Evolutionary conservation across 352 stramenopile species (phyloP), one percentile per base, ranked within the genome.

Genomic region (Phytophthora idaei): DNA sequence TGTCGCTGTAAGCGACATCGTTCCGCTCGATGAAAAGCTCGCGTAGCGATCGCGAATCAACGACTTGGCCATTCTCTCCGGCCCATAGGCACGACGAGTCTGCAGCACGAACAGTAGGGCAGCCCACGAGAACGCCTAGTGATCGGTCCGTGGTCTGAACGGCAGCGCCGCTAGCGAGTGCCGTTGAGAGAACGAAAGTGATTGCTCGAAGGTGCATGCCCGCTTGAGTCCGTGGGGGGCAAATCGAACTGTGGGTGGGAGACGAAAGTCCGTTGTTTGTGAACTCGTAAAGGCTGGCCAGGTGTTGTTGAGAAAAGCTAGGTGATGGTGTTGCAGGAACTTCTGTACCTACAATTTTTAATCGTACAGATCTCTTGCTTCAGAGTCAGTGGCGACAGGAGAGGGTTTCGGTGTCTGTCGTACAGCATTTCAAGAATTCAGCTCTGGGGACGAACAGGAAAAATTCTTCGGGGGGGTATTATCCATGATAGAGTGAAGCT

Each of bases 61-160:
- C 55, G 12, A 82, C 48, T 32, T 74, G 47, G 21, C 73, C 76
- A 52, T 81, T 64, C 4, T 83, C 74, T 48, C 78, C 78, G 3
- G 78, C 69, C 86, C 86, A 94, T 29, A 86, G 63, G 48, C 86
- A 94, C 25, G 65, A 46, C 21, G 67, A 59, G 10, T 70, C 65
- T 62, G 50, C 57, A 37, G 63, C 59, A 28, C 63, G 69, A 6
- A 56, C 68, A 1, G 63, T 12, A 25, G 67, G 61, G 25, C 85
- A 93, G 47, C 63, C 53, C 2, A 93, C 67, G 7, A 93, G 66
- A 27, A 82, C 82, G 1, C 85, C 85, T 5, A 89, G 45, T 29
- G 78, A 83, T 65, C 62, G 45, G 15, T 78, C 56, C 11, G 54
- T 67, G 27, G 51, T 67, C 7, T 69, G 49, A 6, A 27, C 21